Conservation (phyloP, 768 basidiomycete genomes). For the Psilocybe cyanescens region DNA sequence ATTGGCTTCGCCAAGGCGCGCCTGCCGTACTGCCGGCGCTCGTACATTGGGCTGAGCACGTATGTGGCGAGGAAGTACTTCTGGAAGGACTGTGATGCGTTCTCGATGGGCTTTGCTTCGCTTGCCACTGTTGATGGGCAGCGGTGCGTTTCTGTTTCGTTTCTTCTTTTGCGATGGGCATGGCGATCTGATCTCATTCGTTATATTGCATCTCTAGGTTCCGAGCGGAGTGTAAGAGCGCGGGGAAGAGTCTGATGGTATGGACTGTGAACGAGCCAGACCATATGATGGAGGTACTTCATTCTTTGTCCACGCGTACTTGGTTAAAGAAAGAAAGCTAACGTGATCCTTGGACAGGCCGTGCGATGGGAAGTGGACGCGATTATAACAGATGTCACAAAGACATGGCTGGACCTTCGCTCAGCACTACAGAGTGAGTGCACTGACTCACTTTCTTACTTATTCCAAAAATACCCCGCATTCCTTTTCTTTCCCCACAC, state of each 20-base stretch:
- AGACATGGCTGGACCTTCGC: conserved; percentile 69
- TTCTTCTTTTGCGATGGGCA: conserved; percentile 2
- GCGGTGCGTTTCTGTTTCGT: conserved; percentile 46
- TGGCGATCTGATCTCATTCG: neutral
- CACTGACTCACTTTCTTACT: neutral
- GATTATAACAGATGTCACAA: conserved; percentile 78
- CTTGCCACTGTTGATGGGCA: conserved; percentile 77
- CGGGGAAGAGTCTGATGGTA: conserved; percentile 86
- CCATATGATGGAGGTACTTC: conserved; percentile 84
- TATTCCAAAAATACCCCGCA: conserved; percentile 1
- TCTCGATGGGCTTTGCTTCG: conserved; percentile 80
- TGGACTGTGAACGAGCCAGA: conserved; percentile 95
- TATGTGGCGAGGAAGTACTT: conserved; percentile 83
- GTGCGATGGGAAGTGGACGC: conserved; percentile 80
- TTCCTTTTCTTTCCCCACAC: neutral
- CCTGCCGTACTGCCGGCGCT: conserved; percentile 83
- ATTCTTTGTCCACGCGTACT: neutral
- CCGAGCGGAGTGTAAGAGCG: conserved; percentile 73
- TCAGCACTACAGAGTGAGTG: conserved; percentile 56
- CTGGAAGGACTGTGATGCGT: conserved; percentile 85
- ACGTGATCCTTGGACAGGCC: conserved; percentile 46
- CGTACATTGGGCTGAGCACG: conserved; percentile 81
- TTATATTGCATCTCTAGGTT: conserved; percentile 54
- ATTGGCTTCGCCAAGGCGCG: conserved; percentile 72
- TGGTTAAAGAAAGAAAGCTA: conserved; percentile 7